phyloP scores from a whole-genome alignment of 129 eudicot genomes.

The Heracleum sosnowskyi region DNA sequence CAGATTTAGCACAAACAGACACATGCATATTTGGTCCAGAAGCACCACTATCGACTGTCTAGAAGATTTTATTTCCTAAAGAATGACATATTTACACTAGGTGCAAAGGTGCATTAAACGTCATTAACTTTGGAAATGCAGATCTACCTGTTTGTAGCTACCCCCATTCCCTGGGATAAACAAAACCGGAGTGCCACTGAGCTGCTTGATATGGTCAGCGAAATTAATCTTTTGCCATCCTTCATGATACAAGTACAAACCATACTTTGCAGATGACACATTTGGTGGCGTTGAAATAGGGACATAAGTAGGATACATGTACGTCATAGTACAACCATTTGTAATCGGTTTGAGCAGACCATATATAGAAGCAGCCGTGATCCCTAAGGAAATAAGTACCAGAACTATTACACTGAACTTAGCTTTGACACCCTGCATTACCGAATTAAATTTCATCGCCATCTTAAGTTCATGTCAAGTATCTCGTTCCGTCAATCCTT shows the following conservation, averaged over 20 bases:
- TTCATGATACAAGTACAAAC: slow-evolving; percentile 79
- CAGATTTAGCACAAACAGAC: background rate
- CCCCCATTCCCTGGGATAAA: slow-evolving; percentile 98
- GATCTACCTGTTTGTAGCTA: slow-evolving; percentile 92
- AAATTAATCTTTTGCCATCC: slow-evolving; percentile 90
- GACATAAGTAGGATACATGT: slow-evolving; percentile 93
- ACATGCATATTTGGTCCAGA: background rate
- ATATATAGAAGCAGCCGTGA: slow-evolving; percentile 42
- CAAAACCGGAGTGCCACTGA: slow-evolving; percentile 82
- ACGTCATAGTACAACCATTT: slow-evolving; percentile 90
- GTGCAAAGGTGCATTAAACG: background rate
- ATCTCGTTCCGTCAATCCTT: background rate
- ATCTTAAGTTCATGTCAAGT: slow-evolving; percentile 7
- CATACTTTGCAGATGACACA: slow-evolving; percentile 52
- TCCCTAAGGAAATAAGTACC: slow-evolving; percentile 34
- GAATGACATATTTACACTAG: background rate
- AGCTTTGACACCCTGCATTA: slow-evolving; percentile 40
- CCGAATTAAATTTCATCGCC: background rate
- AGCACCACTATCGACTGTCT: background rate
- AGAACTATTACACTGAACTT: slow-evolving; percentile 37
- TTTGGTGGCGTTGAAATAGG: slow-evolving; percentile 54
- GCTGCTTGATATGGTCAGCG: slow-evolving; percentile 60
- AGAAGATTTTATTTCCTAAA: background rate
- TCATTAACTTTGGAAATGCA: background rate
- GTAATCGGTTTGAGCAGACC: slow-evolving; percentile 53